Conservation (phyloP, 495 filamentous ascomycete species). For the Immersiella caudata region DNA sequence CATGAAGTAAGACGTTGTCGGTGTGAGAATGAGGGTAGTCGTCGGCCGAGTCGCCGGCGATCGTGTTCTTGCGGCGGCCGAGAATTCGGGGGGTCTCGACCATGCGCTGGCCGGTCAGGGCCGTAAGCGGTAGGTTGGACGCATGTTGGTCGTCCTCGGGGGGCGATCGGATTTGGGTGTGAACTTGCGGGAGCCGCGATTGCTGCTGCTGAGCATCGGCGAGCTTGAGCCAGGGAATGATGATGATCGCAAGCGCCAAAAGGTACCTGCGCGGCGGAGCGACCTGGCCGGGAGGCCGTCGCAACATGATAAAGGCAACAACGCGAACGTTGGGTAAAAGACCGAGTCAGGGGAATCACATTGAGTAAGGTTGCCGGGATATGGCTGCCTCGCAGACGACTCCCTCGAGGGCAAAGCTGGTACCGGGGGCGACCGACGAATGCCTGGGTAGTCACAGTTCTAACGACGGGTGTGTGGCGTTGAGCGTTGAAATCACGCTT, state of each 20-base stretch:
- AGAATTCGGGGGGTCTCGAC: constrained; percentile 32
- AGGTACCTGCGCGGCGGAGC: constrained; percentile 49
- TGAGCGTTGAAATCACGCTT: neutral
- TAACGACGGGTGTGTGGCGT: constrained; percentile 1
- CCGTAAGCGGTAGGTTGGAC: constrained; percentile 23
- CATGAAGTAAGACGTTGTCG: constrained; percentile 50
- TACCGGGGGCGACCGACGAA: neutral
- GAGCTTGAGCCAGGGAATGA: constrained; percentile 55
- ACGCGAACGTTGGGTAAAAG: constrained; percentile 35
- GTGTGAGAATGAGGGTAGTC: constrained; percentile 21
- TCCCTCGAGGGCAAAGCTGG: neutral
- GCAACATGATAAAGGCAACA: constrained; percentile 56
- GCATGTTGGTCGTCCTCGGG: constrained; percentile 38
- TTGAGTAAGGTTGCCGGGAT: constrained; percentile 27
- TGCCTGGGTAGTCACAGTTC: neutral
- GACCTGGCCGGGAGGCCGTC: constrained; percentile 59
- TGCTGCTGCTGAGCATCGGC: constrained; percentile 66
- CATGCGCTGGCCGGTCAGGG: constrained; percentile 32
- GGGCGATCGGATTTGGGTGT: constrained; percentile 23
- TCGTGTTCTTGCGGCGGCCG: constrained; percentile 32
- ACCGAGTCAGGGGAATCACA: constrained; percentile 30
- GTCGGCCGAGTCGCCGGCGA: constrained; percentile 21
- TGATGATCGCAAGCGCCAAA: constrained; percentile 53
- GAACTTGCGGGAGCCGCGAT: constrained; percentile 33
- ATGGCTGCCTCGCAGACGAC: neutral